These are phyloP conservation scores for Aspergillus sp. DNA, from an alignment of 2,329 filamentous ascomycete species.

Conservation along the genomic window DNA sequence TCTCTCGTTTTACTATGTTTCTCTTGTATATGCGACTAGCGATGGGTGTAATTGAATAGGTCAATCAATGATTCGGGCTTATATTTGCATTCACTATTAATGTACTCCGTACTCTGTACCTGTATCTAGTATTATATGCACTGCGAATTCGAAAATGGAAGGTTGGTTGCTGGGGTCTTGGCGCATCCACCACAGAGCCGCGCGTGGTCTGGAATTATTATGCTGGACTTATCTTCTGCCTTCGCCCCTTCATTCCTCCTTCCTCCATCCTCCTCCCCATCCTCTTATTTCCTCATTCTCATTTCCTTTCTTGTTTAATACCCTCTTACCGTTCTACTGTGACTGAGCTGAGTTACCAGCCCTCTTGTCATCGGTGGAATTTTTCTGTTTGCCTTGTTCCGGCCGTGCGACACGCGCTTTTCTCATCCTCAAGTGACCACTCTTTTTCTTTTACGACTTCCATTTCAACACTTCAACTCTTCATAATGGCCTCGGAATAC, in stretches of 20 bases:
- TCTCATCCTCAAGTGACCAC: background rate
- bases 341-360: slow-evolving; percentile 3
- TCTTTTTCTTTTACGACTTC: slow-evolving; percentile 10
- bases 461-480: slow-evolving; percentile 11
- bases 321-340: slow-evolving; percentile 2
- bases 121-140: too few relatives aligned
- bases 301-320: slow-evolving; percentile 5
- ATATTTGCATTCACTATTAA: too few relatives aligned
- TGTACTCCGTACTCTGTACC: too few relatives aligned
- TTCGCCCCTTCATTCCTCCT: slow-evolving; percentile 6
- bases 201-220: slow-evolving; percentile 4
- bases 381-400: slow-evolving; percentile 8
- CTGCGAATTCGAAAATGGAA: too few relatives aligned
- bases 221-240: slow-evolving; percentile 2
- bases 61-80: too few relatives aligned
- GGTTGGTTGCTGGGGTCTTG: background rate
- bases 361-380: slow-evolving; percentile 11
- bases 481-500: slow-evolving; percentile 49
- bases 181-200: slow-evolving; percentile 5
- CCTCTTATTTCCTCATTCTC: slow-evolving; percentile 6
- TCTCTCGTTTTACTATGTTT: too few relatives aligned
- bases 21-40: too few relatives aligned
- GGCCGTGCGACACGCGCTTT: slow-evolving; percentile 8
- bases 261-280: slow-evolving; percentile 7
- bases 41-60: too few relatives aligned